A percentile compares a stretch with the other conserved stretches of the same genome.
Evolutionary conservation across 2,329 filamentous ascomycete genomes (phyloP).

Genomic region (Talaromyces amestolkiae): DNA sequence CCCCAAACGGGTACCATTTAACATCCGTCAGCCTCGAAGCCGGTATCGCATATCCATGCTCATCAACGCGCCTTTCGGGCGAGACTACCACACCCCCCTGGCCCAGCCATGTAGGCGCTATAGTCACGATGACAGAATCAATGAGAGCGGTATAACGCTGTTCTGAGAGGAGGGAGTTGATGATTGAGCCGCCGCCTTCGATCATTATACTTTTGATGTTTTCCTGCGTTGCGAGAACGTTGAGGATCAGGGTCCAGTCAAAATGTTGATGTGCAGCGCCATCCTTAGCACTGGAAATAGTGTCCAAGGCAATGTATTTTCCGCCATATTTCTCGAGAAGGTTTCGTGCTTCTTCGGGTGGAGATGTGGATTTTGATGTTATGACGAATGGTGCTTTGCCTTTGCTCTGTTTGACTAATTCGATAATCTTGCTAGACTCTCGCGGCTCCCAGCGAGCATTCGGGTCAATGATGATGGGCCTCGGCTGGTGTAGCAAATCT

Average conservation of each 20-base stretch:
- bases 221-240: conserved; percentile 54
- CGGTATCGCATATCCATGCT: conserved; percentile 56
- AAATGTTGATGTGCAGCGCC: conserved; percentile 25
- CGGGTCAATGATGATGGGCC: conserved; percentile 79
- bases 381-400: conserved; percentile 73
- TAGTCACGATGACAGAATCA: conserved; percentile 77
- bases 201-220: conserved; percentile 75
- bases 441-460: conserved; percentile 65
- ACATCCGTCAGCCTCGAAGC: conserved; percentile 59
- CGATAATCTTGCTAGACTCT: conserved; percentile 61
- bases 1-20: conserved; percentile 71
- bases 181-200: conserved; percentile 78
- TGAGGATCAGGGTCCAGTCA: conserved; percentile 63
- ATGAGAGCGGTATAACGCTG: conserved; percentile 50
- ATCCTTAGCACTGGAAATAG: not conserved
- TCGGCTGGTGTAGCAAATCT: conserved; percentile 58
- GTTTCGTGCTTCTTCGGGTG: conserved; percentile 22
- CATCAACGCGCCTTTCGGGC: conserved; percentile 57
- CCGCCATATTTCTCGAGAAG: conserved; percentile 31
- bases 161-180: conserved; percentile 70
- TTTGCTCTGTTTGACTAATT: conserved; percentile 58
- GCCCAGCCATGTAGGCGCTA: conserved; percentile 84
- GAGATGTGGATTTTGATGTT: conserved; percentile 27
- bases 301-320: conserved; percentile 30
- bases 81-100: conserved; percentile 75